phyloP scores from a whole-genome alignment of 352 stramenopile genomes.

The Globisporangium canariense region DNA sequence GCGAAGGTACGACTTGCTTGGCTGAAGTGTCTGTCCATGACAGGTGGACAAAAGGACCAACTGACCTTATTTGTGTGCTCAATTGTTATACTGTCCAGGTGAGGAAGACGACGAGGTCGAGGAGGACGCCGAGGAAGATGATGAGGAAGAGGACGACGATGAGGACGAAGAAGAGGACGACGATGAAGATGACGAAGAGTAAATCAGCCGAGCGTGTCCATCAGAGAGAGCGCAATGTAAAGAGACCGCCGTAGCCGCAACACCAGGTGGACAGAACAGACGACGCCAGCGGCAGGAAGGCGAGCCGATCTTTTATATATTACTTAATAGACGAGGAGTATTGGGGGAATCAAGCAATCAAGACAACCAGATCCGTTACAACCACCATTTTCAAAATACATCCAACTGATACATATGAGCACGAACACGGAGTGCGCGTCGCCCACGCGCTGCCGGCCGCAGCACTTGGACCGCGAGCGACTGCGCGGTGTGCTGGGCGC shows the following conservation, averaged over 20 bases:
- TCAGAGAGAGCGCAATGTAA: conserved; percentile 28
- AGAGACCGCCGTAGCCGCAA: not conserved
- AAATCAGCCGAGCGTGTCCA: conserved; percentile 30
- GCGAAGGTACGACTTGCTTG: conserved; percentile 35
- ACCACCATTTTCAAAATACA: not conserved
- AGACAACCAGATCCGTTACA: not conserved
- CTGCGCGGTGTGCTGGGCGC: conserved; percentile 33
- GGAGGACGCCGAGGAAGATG: conserved; percentile 20
- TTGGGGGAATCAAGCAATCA: not conserved
- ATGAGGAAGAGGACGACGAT: conserved; percentile 33
- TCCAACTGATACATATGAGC: conserved; percentile 1
- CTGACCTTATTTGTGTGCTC: conserved; percentile 2
- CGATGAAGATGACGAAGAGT: conserved; percentile 49
- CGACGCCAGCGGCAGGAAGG: not conserved
- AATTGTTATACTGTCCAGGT: conserved; percentile 10
- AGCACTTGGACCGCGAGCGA: conserved; percentile 55
- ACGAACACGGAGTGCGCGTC: conserved; percentile 13
- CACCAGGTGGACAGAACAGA: not conserved
- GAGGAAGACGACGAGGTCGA: conserved; percentile 31
- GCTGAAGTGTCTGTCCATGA: not conserved
- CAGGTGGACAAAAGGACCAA: not conserved
- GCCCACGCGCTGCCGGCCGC: conserved; percentile 49
- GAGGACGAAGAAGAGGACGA: conserved; percentile 35
- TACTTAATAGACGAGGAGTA: conserved; percentile 18
- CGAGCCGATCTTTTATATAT: conserved; percentile 23